Percentiles rank a stretch among this genome's conserved stretches.
These are phyloP conservation scores for Tolypocladium ophioglossoides DNA, from an alignment of 2,329 filamentous ascomycete species.

Conservation along the genomic window DNA sequence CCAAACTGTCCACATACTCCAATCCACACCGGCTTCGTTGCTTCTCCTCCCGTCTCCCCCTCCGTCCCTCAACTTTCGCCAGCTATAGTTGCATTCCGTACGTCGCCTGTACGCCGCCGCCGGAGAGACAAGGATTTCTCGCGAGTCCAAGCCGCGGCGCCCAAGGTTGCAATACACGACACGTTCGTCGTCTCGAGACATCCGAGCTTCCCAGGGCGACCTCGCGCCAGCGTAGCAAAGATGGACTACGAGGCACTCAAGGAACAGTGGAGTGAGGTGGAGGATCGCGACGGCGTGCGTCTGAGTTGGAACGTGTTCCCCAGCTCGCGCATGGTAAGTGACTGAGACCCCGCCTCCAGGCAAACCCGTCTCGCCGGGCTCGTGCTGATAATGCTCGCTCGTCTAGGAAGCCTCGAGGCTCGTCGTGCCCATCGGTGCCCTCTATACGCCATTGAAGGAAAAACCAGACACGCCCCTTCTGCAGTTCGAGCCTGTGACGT, in stretches of 20 bases:
- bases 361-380: background rate
- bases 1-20: conserved; percentile 4
- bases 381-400: background rate
- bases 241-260: conserved; percentile 95
- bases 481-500: conserved; percentile 93
- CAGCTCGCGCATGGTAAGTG: conserved; percentile 83
- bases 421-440: conserved; percentile 89
- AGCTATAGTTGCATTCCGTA: background rate
- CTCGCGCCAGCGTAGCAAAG: background rate
- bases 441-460: conserved; percentile 94
- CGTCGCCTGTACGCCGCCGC: background rate
- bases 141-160: background rate
- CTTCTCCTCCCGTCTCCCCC: background rate
- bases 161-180: background rate
- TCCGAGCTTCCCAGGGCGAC: background rate
- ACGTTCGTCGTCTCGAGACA: background rate
- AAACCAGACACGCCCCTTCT: conserved; percentile 81
- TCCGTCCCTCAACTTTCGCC: background rate
- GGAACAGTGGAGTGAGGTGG: conserved; percentile 92
- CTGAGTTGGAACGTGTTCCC: conserved; percentile 99
- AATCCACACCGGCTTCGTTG: background rate
- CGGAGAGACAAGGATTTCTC: background rate
- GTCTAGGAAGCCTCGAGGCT: conserved; percentile 80
- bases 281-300: conserved; percentile 91
- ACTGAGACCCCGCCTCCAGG: background rate